Evolutionary conservation across 805 yeast genomes (phyloP).

Genomic region (Metschnikowia lochheadii): DNA sequence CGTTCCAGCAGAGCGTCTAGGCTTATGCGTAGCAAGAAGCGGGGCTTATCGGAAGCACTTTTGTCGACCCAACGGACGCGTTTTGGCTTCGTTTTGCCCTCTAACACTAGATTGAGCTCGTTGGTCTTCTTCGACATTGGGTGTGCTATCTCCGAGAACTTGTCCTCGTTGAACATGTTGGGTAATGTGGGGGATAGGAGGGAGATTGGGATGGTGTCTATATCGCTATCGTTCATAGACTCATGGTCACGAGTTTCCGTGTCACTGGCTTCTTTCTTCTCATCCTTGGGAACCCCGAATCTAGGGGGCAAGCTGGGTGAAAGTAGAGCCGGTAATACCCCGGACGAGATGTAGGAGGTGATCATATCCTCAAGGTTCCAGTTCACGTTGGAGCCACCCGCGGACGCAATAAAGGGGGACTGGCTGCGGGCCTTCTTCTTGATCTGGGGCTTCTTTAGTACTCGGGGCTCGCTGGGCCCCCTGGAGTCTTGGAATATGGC

Average conservation of each 20-base stretch:
- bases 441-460: constrained; percentile 7
- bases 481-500: constrained; percentile 17
- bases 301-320: constrained; percentile 37
- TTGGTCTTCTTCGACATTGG: constrained; percentile 18
- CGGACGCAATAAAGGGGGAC: constrained; percentile 11
- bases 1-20: constrained; percentile 18
- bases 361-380: constrained; percentile 42
- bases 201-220: constrained; percentile 28
- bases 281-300: constrained; percentile 4
- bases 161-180: constrained; percentile 19
- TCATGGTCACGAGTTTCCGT: constrained; percentile 7
- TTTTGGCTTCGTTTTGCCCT: constrained; percentile 2
- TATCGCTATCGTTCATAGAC: constrained; percentile 14
- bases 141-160: constrained; percentile 6
- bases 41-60: constrained; percentile 22
- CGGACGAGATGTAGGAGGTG: constrained; percentile 28
- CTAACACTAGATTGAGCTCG: constrained; percentile 9
- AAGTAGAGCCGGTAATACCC: constrained; percentile 34
- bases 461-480: constrained; percentile 9
- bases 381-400: constrained; percentile 5
- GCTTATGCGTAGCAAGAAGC: constrained; percentile 24
- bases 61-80: constrained; percentile 30
- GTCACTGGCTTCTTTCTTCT: neutral
- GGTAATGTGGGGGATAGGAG: constrained; percentile 35
- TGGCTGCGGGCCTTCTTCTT: constrained; percentile 11